Percentiles rank a stretch among this genome's conserved stretches.
Evolutionary conservation across 2,329 filamentous ascomycete species (phyloP).

Genomic region (Magnaporthiopsis incrustans): DNA sequence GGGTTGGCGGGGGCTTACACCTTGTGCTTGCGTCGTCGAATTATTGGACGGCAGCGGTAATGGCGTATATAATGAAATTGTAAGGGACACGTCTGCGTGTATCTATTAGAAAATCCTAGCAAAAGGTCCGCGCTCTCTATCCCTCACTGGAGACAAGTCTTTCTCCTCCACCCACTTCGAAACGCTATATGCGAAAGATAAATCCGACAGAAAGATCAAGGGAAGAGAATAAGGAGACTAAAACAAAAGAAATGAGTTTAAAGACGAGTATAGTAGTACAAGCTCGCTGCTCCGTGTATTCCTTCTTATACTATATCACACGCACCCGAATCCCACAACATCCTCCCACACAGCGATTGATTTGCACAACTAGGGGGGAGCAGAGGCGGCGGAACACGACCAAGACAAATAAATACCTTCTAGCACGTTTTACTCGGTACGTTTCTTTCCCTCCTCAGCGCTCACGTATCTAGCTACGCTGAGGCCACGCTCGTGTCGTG

Average conservation of each 20-base stretch:
- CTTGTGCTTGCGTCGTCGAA: too few relatives aligned
- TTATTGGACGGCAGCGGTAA: too few relatives aligned
- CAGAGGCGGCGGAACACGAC: neutral
- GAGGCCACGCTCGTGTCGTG: slow-evolving; percentile 69
- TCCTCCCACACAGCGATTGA: neutral
- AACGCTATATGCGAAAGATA: neutral
- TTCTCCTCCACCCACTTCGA: too few relatives aligned
- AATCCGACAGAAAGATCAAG: neutral
- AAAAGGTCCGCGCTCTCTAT: neutral
- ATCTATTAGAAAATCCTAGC: neutral
- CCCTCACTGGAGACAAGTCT: neutral
- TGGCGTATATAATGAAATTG: neutral
- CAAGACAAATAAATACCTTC: neutral
- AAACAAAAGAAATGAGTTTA: neutral
- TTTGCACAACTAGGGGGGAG: neutral
- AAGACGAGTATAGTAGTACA: neutral
- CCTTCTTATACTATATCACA: neutral
- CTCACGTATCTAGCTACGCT: slow-evolving; percentile 77
- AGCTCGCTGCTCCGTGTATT: neutral
- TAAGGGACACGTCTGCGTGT: neutral
- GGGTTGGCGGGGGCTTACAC: neutral
- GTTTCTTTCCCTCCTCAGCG: slow-evolving; percentile 96
- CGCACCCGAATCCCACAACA: neutral
- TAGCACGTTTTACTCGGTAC: slow-evolving; percentile 62
- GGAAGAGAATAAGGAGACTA: neutral